Conservation (phyloP, 345 rosid species). For the Ceriops tagal region DNA sequence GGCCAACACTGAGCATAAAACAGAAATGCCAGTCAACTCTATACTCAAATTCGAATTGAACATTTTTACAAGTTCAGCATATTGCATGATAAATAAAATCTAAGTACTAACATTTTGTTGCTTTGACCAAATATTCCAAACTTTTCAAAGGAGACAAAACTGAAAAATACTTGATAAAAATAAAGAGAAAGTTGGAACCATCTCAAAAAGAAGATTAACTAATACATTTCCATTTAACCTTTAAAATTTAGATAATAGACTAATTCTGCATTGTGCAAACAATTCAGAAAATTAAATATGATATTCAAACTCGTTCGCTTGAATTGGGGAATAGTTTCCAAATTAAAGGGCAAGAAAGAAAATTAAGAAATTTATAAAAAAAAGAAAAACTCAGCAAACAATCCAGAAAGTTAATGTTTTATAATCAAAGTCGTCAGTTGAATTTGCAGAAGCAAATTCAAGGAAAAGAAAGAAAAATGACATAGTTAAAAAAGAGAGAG, state of each 20-base stretch:
- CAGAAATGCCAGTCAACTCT: conserved; percentile 15
- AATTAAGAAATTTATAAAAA: no score
- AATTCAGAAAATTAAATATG: no score
- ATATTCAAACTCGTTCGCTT: no score
- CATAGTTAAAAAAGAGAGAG: neutral
- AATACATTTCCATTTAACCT: neutral
- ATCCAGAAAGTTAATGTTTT: no score
- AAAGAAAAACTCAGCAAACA: no score
- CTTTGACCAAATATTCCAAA: neutral
- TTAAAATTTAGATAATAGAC: no score
- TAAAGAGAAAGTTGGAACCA: neutral
- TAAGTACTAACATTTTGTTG: neutral
- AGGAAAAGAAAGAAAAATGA: neutral
- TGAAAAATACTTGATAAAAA: neutral
- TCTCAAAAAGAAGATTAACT: neutral
- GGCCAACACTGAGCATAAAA: conserved; percentile 27
- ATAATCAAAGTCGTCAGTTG: no score
- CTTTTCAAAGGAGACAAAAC: neutral
- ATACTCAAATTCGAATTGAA: conserved; percentile 12
- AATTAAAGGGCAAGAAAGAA: no score
- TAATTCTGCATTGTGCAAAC: no score
- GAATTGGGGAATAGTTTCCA: no score
- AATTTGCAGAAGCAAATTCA: no score
- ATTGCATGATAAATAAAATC: conserved; percentile 10
- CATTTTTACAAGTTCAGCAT: conserved; percentile 1